Evolutionary conservation across 139 green algal genomes (phyloP).

Genomic region (Diplosphaera chodatii): DNA sequence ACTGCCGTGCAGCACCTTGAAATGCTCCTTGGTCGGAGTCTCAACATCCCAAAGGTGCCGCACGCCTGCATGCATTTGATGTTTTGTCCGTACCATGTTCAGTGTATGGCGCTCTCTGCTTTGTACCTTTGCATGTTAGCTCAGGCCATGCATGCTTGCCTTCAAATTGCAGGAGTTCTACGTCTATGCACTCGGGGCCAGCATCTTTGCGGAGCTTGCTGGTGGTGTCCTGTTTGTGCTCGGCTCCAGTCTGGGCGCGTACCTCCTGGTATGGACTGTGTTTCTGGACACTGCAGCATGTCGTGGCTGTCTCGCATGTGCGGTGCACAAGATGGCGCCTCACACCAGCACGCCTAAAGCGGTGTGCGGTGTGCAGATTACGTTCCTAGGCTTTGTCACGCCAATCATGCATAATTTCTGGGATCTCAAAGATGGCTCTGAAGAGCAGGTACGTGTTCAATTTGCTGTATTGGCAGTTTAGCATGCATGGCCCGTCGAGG

Average conservation of each 20-base stretch:
- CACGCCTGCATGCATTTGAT: background rate
- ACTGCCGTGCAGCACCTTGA: constrained; percentile 9
- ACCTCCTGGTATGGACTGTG: constrained; percentile 10
- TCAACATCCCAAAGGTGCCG: constrained; percentile 1
- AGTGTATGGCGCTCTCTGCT: too few relatives aligned
- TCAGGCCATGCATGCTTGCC: too few relatives aligned
- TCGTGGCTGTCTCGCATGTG: background rate
- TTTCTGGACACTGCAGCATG: too few relatives aligned
- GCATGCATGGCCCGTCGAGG: too few relatives aligned
- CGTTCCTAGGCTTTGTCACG: constrained; percentile 19
- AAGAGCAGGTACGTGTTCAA: background rate
- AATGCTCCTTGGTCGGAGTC: background rate
- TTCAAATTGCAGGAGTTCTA: constrained; percentile 22
- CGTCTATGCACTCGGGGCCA: constrained; percentile 6
- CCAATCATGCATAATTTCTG: constrained; percentile 38
- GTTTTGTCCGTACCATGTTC: too few relatives aligned
- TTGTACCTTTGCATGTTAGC: too few relatives aligned
- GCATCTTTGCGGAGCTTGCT: constrained; percentile 21
- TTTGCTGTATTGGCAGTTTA: background rate
- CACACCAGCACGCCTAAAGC: too few relatives aligned
- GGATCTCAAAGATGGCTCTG: constrained; percentile 18
- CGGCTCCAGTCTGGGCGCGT: constrained; percentile 14
- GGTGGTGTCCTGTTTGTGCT: constrained; percentile 22
- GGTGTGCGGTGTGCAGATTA: constrained; percentile 9
- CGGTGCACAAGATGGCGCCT: too few relatives aligned